Base-by-base conservation (phyloP, 2,329 filamentous ascomycete species). In the Stachybotrys echinatus region DNA sequence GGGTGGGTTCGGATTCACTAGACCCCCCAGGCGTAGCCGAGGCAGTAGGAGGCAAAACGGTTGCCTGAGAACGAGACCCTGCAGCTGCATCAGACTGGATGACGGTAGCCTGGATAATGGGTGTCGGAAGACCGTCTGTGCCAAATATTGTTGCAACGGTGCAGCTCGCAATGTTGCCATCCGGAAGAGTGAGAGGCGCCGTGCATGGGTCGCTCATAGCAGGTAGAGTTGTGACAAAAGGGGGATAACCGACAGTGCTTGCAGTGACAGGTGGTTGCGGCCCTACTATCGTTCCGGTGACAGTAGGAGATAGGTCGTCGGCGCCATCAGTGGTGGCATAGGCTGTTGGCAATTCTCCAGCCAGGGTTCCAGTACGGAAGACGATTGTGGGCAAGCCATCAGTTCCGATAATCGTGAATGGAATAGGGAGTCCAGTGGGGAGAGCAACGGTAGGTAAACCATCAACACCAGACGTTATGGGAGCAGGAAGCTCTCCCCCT, bases 111-210 rank as follows among this genome's bases (percentile, higher is more conserved):
- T 34, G 6, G 23, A 46, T 27, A 23, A 37, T 21, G 18, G 44
- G 44, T 12, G 44, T 46, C 10, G 62, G 58, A 23, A 58, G 52
- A 5, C 61, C 61, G 50, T 66, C 59, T 10, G 57, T 21, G 12
- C 65, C 65, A 12, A 61, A 50, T 14, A 56, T 42, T 19, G 63
- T 68, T 49, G 61, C 60, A 34, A 54, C 66, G 27, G 60, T 56
- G 52, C 65, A 67, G 18, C 63, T 67, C 7, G 58, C 60, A 43
- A 58, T 31, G n/a, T 52, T 56, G 27, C 44, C 47, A 37, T 46
- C 23, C 17, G 23, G 17, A 12, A 46, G 18, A 20, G 44, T 46
- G 23, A 46, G n/a, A 18, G 44, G 44, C 12, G 27, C 19, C 12
- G 27, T 23, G 19, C 44, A 46, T 19, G 44, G 44, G 27, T 46